These are phyloP conservation scores for Haplosporangium sp. DNA, from an alignment of 371 early-diverging fungal species.

Conservation along the genomic window DNA sequence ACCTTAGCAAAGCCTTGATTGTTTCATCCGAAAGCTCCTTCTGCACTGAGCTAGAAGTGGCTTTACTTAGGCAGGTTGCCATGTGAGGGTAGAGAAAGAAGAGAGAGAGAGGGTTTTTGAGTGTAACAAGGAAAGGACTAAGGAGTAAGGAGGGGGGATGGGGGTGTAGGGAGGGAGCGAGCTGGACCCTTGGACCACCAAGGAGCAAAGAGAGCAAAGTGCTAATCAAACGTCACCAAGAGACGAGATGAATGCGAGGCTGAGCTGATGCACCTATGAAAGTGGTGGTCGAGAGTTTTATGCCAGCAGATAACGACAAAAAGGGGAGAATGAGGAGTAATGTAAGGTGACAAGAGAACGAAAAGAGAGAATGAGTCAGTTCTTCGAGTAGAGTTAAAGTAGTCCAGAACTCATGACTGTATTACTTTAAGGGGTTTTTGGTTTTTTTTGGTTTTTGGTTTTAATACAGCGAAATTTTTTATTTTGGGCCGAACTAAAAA, in stretches of 20 bases:
- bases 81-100: neutral
- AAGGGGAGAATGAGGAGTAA: neutral
- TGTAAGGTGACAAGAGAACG: constrained; percentile 1
- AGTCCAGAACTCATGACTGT: no score
- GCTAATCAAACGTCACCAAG: constrained; percentile 7
- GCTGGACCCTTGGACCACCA: constrained; percentile 1
- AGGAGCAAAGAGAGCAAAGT: constrained; percentile 2
- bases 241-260: constrained; percentile 5
- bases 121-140: neutral
- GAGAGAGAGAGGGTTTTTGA: neutral
- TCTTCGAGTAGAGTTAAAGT: no score
- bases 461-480: no score
- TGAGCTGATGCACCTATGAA: neutral
- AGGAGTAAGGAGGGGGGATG: neutral
- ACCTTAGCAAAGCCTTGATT: constrained; percentile 36
- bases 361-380: neutral
- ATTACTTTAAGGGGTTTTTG: neutral
- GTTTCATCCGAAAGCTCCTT: constrained; percentile 23
- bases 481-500: no score
- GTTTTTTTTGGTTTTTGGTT: no score
- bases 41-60: constrained; percentile 10
- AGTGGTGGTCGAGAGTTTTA: constrained; percentile 4
- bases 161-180: neutral
- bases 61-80: constrained; percentile 17
- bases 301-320: neutral